These are phyloP conservation scores for Lithospermum erythrorhizon DNA, from an alignment of 257 asterid species.

Conservation along the genomic window DNA sequence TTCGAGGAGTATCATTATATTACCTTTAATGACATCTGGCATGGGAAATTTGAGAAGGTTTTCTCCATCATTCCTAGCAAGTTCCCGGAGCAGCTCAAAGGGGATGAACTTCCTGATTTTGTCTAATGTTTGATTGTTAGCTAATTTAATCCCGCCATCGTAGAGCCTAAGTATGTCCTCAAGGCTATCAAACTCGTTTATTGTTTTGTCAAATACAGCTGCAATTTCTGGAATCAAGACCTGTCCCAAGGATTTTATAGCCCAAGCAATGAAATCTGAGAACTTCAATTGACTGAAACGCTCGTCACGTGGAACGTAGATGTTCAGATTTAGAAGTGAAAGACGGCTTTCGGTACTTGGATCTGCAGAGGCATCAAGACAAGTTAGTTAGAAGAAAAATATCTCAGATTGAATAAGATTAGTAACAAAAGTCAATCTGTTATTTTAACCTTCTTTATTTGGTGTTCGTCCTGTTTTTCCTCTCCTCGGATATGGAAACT, in stretches of 20 bases:
- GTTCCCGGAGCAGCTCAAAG: constrained; percentile 32
- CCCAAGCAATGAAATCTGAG: constrained; percentile 46
- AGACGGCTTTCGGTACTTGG: constrained; percentile 11
- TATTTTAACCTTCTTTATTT: neutral
- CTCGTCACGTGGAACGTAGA: constrained; percentile 66
- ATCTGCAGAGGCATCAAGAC: constrained; percentile 8
- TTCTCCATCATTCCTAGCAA: constrained; percentile 40
- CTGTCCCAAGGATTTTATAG: constrained; percentile 40
- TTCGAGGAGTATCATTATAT: neutral
- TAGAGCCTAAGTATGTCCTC: constrained; percentile 32
- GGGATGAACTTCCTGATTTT: constrained; percentile 28
- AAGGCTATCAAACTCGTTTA: constrained; percentile 45
- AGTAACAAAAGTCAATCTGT: neutral
- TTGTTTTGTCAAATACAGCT: constrained; percentile 28
- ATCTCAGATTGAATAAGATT: neutral
- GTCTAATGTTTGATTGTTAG: constrained; percentile 18
- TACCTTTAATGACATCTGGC: constrained; percentile 53
- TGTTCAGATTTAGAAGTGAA: constrained; percentile 25
- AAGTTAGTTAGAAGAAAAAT: neutral
- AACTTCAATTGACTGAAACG: constrained; percentile 48
- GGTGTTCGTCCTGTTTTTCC: constrained; percentile 15
- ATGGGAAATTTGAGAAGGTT: constrained; percentile 38
- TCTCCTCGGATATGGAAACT: constrained; percentile 15
- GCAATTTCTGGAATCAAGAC: constrained; percentile 43
- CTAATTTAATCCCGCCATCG: constrained; percentile 36